Conservation (phyloP, 176 grass and related monocot species). For the Avena sativa region DNA sequence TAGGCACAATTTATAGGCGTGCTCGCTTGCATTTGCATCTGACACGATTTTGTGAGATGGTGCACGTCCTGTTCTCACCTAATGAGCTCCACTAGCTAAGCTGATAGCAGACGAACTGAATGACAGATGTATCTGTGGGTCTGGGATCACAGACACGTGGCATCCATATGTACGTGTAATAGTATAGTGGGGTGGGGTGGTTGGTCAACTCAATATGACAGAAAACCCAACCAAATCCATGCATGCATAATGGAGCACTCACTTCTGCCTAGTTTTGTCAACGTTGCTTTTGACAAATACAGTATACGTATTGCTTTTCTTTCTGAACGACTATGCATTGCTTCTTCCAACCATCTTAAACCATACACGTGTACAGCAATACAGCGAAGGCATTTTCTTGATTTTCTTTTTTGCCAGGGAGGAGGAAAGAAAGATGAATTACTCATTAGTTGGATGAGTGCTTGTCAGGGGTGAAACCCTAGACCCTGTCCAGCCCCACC, state of each 20-base stretch:
- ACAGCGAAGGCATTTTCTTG: not conserved
- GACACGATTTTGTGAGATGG: not conserved
- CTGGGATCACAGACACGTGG: not conserved
- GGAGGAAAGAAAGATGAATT: too few species aligned
- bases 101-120: not conserved
- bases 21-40: not conserved
- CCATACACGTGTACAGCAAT: not conserved
- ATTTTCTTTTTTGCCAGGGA: not conserved
- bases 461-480: too few species aligned
- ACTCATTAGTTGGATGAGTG: too few species aligned
- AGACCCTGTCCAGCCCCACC: too few species aligned
- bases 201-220: constrained; percentile 6
- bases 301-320: not conserved
- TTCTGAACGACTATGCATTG: not conserved
- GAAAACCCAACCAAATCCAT: not conserved
- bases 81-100: not conserved
- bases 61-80: constrained; percentile 24
- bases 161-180: not conserved
- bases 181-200: constrained; percentile 2
- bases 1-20: constrained; percentile 11
- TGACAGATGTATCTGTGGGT: not conserved
- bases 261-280: not conserved
- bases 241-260: constrained; percentile 28
- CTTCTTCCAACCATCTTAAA: not conserved
- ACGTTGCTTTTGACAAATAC: constrained; percentile 9